Evolutionary conservation across 78 protist species (phyloP).

Genomic region (Dictyostelium discoideum): dicty_2.7 NC_007089.4:1769501-1770000

Average conservation of each 20-base stretch:
- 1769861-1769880: slow-evolving; percentile 50
- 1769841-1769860: slow-evolving; percentile 39
- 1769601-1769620: background rate
- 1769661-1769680: background rate
- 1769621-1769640: background rate
- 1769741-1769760: background rate
- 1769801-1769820: background rate
- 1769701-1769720: background rate
- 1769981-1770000: slow-evolving; percentile 37
- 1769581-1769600: background rate
- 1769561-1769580: background rate
- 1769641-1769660: background rate
- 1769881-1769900: slow-evolving; percentile 60
- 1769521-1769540: slow-evolving; percentile 21
- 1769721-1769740: background rate
- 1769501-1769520: slow-evolving; percentile 35
- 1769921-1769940: slow-evolving; percentile 56
- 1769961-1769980: slow-evolving; percentile 65
- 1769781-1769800: background rate
- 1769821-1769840: slow-evolving; percentile 13
- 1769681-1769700: background rate
- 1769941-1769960: slow-evolving; percentile 39
- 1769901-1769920: slow-evolving; percentile 39
- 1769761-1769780: no score
- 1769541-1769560: slow-evolving; percentile 9